Conservation (phyloP, 441 rosid genomes). For the Omphalea diandra region DNA sequence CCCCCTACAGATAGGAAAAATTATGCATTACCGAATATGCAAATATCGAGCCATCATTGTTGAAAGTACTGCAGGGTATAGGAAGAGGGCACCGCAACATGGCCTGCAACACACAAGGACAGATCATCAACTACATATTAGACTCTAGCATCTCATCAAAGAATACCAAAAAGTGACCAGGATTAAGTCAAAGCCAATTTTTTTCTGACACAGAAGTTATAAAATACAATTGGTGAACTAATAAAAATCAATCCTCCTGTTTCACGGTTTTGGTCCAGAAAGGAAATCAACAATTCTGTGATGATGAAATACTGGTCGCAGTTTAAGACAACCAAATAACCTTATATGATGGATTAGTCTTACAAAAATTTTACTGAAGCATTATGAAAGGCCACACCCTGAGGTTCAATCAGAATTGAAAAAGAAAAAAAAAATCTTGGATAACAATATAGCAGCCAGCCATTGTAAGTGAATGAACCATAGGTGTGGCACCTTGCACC, state of each 20-base stretch:
- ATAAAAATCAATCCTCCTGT: too few species aligned
- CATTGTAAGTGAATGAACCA: not conserved
- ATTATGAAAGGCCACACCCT: not conserved
- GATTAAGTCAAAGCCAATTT: too few species aligned
- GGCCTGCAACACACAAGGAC: constrained; percentile 58
- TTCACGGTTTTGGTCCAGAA: too few species aligned
- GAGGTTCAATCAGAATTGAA: not conserved
- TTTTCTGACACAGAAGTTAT: too few species aligned
- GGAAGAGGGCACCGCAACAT: constrained; percentile 84
- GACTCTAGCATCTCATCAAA: not conserved
- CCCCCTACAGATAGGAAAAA: not conserved
- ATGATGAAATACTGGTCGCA: not conserved
- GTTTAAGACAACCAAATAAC: not conserved
- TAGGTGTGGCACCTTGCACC: not conserved
- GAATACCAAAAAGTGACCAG: not conserved
- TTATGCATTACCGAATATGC: constrained; percentile 69
- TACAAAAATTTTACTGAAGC: not conserved
- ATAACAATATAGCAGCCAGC: not conserved
- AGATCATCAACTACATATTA: not conserved
- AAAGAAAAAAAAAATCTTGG: too few species aligned
- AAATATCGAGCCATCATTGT: constrained; percentile 83
- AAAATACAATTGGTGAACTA: too few species aligned
- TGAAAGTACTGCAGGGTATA: constrained; percentile 85
- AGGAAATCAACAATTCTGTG: too few species aligned
- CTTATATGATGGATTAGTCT: not conserved